Evolutionary conservation across 495 filamentous ascomycete species (phyloP), one percentile per base, ranked within the genome.

Genomic region (Aspergillus wentii): DNA sequence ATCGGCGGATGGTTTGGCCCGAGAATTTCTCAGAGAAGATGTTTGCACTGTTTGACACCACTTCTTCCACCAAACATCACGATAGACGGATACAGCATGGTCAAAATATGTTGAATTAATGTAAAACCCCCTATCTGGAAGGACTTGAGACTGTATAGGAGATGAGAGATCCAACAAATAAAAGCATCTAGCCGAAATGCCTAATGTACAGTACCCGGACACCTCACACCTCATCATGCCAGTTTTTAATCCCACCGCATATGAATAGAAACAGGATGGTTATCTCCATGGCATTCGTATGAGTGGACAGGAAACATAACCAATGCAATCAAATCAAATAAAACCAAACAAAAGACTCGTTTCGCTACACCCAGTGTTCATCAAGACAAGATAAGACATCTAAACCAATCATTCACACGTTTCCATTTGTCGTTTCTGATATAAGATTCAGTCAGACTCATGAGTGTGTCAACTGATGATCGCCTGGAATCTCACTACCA

Each of bases 21-120:
- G 44, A 54, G 59, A 67, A 61, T 60, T 64, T 63, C 54, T 65
- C 44, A 37, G 49, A 25, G 40, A 36, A 40, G 39, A 30, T 44
- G 59, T 65, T 65, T 67, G 59, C 58, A 64, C 34, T 46, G 59
- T 67, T 67, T 67, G 63, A 56, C 59, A 15, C 28, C 5, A 4
- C 22, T 11, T 35, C 17, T n/a, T n/a, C n/a, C n/a, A n/a, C n/a
- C n/a, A n/a, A n/a, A 17, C 23, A 32, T 8, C 13, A 33, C 16
- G n/a, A n/a, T n/a, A n/a, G n/a, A n/a, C n/a, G n/a, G n/a, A n/a
- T n/a, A n/a, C n/a, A n/a, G n/a, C n/a, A n/a, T n/a, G n/a, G n/a
- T n/a, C n/a, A n/a, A n/a, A n/a, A n/a, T n/a, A n/a, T n/a, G n/a
- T n/a, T n/a, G n/a, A n/a, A n/a, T n/a, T n/a, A n/a, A n/a, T n/a